Base-by-base conservation (phyloP, 495 filamentous ascomycete genomes). In the Talaromyces thailandensis region DNA sequence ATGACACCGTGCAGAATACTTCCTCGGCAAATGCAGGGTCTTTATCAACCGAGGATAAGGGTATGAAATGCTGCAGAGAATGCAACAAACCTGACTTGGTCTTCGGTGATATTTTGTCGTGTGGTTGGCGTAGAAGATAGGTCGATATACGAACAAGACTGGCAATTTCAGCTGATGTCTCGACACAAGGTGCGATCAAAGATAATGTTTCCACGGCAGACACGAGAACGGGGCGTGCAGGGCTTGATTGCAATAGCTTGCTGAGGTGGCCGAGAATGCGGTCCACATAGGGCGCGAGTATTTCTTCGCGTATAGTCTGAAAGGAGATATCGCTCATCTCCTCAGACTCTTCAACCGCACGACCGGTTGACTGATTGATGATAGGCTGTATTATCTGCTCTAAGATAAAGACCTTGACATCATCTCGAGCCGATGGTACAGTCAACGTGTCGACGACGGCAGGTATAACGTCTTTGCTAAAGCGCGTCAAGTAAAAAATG, bases 391-490 rank as follows among this genome's bases (percentile, higher is more conserved):
- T 67, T 50, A 96, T 86, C 14, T 88, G 75, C 62, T 84, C 81
- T 23, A 98, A 75, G 1, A 92, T 82, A 69, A 89, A 96, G 0
- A 88, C 69, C 65, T 93, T 93, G 64, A 98, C 93, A 61, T 92
- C 87, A 64, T 96, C 92, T 69, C 92, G 95, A 6, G 88, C 84
- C 40, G 89, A 93, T 48, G 85, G 82, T 5, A 89, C 79, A 1
- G 77, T 80, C 14, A 98, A 72, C 67, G 86, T 89, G 63, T 90
- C 86, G 43, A 90, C 80, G 48, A 96, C 71, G 65, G 85, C 86
- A 7, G 76, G 77, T 28, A 98, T 68, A 31, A 96, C 78, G 28
- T 78, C 70, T 21, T 77, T 68, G 65, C 95, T 86, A 62, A 82
- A 79, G 8, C 85, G 72, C 1, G 82, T 77, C 18, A 98, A 77